A percentile compares a stretch with the other conserved stretches of the same genome.
phyloP scores from a whole-genome alignment of 1,139 yeast species.

The Protomyces lactucae-debilis region DNA sequence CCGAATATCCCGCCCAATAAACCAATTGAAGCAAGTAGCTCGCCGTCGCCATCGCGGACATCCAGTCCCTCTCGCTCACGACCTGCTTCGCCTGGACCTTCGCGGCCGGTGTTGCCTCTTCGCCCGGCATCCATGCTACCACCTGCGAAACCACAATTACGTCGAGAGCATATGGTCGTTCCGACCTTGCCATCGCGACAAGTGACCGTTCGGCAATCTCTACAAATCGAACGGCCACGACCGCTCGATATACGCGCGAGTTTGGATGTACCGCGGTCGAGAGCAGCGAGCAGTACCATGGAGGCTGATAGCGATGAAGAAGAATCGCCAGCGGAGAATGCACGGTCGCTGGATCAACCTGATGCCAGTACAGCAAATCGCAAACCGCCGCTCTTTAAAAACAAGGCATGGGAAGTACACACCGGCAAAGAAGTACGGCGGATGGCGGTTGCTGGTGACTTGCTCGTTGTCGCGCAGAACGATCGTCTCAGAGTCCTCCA shows the following conservation, averaged over 20 bases:
- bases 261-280: neutral
- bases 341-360: slow-evolving; percentile 14
- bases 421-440: slow-evolving; percentile 19
- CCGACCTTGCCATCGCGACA: neutral
- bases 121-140: neutral
- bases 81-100: too few relatives aligned
- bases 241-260: neutral
- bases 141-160: neutral
- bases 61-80: neutral
- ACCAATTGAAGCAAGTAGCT: neutral
- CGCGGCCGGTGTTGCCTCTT: neutral
- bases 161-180: neutral
- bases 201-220: neutral
- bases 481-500: slow-evolving; percentile 11
- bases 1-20: neutral
- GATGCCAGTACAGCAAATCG: slow-evolving; percentile 41
- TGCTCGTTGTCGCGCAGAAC: slow-evolving; percentile 9
- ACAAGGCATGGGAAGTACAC: slow-evolving; percentile 8
- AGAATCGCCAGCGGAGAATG: neutral
- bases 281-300: neutral
- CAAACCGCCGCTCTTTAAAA: slow-evolving; percentile 36
- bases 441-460: slow-evolving; percentile 9
- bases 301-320: slow-evolving; percentile 21
- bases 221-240: neutral
- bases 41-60: neutral